A percentile compares a stretch with the other conserved stretches of the same genome.
These are phyloP conservation scores for Quercus tomentella DNA, from an alignment of 331 rosid genomes.

Conservation along the genomic window DNA sequence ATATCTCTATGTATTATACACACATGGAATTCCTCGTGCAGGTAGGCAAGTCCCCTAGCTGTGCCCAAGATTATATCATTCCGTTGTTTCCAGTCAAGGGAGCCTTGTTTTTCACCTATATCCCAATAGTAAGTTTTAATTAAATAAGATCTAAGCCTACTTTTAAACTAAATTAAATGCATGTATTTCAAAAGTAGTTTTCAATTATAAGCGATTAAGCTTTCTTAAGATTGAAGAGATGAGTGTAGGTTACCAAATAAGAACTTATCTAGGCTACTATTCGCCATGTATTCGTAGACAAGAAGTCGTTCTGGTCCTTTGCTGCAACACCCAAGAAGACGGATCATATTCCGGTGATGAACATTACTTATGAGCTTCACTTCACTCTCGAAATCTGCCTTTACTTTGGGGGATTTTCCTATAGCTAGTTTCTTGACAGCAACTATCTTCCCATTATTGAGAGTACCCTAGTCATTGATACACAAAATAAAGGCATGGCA, in stretches of 20 bases:
- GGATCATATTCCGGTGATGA: constrained; percentile 61
- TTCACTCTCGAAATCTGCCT: constrained; percentile 54
- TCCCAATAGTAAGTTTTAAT: background rate
- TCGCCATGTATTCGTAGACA: constrained; percentile 65
- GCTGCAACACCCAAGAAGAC: constrained; percentile 69
- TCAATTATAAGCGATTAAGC: background rate
- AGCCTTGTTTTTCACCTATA: constrained; percentile 42
- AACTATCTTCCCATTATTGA: constrained; percentile 58
- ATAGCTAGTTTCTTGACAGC: constrained; percentile 58
- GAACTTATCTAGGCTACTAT: constrained; percentile 58
- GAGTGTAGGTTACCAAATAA: constrained; percentile 45
- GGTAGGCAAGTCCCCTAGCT: constrained; percentile 58
- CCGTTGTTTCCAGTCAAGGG: constrained; percentile 57
- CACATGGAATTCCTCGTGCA: constrained; percentile 60
- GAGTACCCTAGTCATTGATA: constrained; percentile 45
- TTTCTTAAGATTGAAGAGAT: background rate
- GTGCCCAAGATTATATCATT: constrained; percentile 49
- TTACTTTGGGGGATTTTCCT: constrained; percentile 38
- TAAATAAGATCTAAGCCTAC: too few species aligned
- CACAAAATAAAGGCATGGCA: background rate
- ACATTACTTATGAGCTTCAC: constrained; percentile 67
- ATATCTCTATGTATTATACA: constrained; percentile 72
- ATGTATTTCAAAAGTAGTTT: background rate
- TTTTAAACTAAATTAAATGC: background rate
- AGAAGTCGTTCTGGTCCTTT: constrained; percentile 67